Evolutionary conservation across 306 rosid genomes (phyloP).

Genomic region (Inga laurina): DNA sequence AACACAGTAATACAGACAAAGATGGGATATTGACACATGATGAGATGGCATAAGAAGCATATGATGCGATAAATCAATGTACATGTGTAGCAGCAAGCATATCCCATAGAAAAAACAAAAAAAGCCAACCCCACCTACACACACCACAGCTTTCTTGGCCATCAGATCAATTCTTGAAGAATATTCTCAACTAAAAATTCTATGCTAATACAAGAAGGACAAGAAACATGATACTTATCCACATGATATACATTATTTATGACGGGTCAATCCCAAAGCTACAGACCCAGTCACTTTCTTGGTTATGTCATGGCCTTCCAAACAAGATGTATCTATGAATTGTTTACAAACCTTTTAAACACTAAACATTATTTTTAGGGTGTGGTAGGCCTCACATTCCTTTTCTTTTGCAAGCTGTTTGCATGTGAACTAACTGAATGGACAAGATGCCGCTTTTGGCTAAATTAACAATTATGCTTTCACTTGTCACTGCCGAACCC

Average conservation of each 20-base stretch:
- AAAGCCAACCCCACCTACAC: too few species aligned
- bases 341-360: background rate
- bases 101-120: too few species aligned
- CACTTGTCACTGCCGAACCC: background rate
- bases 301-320: background rate
- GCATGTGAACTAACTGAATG: background rate
- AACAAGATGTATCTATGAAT: background rate
- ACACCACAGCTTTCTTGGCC: too few species aligned
- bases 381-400: background rate
- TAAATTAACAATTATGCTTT: background rate
- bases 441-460: background rate
- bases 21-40: background rate
- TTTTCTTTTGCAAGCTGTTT: background rate
- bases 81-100: too few species aligned
- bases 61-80: constrained; percentile 19
- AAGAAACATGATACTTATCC: background rate
- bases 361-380: background rate
- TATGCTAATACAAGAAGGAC: background rate
- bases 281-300: background rate
- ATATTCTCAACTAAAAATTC: background rate
- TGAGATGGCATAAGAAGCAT: background rate
- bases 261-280: background rate
- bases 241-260: background rate
- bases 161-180: background rate
- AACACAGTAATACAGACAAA: background rate